A percentile compares a stretch with the other conserved stretches of the same genome.
These are phyloP conservation scores for Suhomyces yuchorum DNA, from an alignment of 1,139 yeast genomes.

Conservation along the genomic window DNA sequence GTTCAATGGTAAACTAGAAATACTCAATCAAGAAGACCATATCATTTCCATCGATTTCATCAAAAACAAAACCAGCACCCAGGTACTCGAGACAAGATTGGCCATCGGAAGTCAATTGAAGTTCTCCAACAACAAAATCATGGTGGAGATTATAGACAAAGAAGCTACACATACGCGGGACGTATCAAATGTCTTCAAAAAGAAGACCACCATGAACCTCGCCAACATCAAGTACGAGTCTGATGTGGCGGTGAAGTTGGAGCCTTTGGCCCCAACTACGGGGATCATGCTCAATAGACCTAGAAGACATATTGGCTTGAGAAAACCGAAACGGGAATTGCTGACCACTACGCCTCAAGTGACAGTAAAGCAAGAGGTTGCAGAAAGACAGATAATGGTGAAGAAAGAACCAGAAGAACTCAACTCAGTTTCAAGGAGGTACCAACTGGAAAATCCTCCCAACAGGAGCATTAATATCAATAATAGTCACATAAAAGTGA, in stretches of 20 bases:
- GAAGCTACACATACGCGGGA: constrained; percentile 12
- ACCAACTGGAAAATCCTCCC: too few species aligned
- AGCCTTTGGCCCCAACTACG: constrained; percentile 4
- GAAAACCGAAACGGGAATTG: constrained; percentile 5
- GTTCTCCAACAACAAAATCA: constrained; percentile 21
- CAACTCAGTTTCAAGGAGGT: neutral
- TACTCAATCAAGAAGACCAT: constrained; percentile 39
- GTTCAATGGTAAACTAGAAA: constrained; percentile 50
- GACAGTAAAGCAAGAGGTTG: neutral
- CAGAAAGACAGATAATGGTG: neutral
- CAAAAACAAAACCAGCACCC: constrained; percentile 17
- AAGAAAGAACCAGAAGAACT: neutral
- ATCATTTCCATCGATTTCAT: constrained; percentile 37
- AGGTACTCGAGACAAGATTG: constrained; percentile 17
- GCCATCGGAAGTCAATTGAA: constrained; percentile 18
- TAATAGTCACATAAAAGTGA: too few species aligned
- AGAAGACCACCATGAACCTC: constrained; percentile 6
- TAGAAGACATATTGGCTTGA: constrained; percentile 13
- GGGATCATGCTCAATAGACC: constrained; percentile 2
- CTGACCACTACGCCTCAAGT: neutral
- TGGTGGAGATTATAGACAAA: constrained; percentile 22
- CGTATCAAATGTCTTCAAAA: constrained; percentile 9
- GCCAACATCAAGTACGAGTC: constrained; percentile 12
- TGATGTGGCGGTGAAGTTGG: constrained; percentile 1
- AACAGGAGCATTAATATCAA: too few species aligned